Conservation (phyloP, 1,284 basidiomycete genomes). For the Chalciporus sp. region DNA sequence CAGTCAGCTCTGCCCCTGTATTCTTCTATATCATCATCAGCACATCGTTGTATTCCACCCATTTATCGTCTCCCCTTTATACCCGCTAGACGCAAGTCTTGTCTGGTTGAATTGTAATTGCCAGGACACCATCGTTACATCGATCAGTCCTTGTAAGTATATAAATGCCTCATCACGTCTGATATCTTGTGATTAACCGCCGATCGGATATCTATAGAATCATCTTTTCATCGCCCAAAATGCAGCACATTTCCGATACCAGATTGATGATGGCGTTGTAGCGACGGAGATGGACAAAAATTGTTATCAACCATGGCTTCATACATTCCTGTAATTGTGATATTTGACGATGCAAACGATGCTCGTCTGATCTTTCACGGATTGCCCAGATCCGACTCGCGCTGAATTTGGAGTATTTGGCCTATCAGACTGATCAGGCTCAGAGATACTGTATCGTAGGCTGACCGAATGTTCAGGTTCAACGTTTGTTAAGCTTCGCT, state of each 20-base stretch:
- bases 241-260: background rate
- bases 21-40: constrained; percentile 13
- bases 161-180: background rate
- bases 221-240: background rate
- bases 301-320: constrained; percentile 12
- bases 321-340: constrained; percentile 16
- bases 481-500: too few relatives aligned
- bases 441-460: too few relatives aligned
- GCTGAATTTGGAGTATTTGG: too few relatives aligned
- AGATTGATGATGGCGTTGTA: background rate
- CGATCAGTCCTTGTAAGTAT: constrained; percentile 21
- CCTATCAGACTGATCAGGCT: background rate
- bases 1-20: constrained; percentile 22
- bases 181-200: background rate
- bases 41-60: constrained; percentile 18
- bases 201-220: constrained; percentile 10
- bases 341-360: constrained; percentile 1
- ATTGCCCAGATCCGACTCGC: too few relatives aligned
- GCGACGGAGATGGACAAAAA: constrained; percentile 4
- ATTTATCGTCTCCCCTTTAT: constrained; percentile 4
- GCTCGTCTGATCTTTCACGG: constrained; percentile 5
- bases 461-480: too few relatives aligned
- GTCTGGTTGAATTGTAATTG: constrained; percentile 3
- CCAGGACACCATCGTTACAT: constrained; percentile 1
- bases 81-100: background rate